Base-by-base conservation (phyloP, 2,329 filamentous ascomycete genomes). In the Tolypocladium nubicola region DNA sequence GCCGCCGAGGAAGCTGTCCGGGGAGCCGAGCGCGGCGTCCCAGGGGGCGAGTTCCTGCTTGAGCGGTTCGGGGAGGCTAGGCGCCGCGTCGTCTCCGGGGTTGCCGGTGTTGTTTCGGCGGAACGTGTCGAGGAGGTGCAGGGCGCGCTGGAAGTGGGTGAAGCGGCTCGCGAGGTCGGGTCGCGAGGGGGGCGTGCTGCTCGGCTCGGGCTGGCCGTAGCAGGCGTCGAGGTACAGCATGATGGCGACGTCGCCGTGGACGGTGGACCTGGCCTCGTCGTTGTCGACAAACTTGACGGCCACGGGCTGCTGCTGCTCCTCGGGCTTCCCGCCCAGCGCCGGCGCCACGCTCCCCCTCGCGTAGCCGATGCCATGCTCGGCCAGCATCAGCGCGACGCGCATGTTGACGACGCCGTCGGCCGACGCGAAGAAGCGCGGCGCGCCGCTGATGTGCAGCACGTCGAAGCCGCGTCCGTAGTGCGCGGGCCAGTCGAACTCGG, bases 381-480 rank as follows among this genome's bases (percentile, higher is more conserved):
- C 72, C 37, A 84, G 67, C 70, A 81, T 77, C 13, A 84, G 61
- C 59, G 72, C 70, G 1, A 85, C 70, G 2, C 79, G 72, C 67
- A 74, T 66, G 56, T 85, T 81, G 7, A 74, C 70, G 4, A 81
- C 63, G 0, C 63, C 37, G 57, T 84, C 80, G 0, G 68, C 65
- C 2, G 78, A 78, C 4, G 74, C 62, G 63, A 81, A 84, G 53
- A 85, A 70, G 19, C 81, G 70, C 33, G 80, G 75, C 30, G 78
- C 73, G 39, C 66, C 70, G 58, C 73, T 77, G 65, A 86, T 80
- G 65, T 94, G 86, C 58, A 94, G 72, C 7, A 96, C 90, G 66
- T 99, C 89, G 61, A 91, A 96, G 0, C 94, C 94, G 0, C 67
- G 63, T 0, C 91, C 92, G 66, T 99, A 99, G 30, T 80, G 73